Base-by-base conservation (phyloP, 495 filamentous ascomycete genomes). In the Podospora australis region DNA sequence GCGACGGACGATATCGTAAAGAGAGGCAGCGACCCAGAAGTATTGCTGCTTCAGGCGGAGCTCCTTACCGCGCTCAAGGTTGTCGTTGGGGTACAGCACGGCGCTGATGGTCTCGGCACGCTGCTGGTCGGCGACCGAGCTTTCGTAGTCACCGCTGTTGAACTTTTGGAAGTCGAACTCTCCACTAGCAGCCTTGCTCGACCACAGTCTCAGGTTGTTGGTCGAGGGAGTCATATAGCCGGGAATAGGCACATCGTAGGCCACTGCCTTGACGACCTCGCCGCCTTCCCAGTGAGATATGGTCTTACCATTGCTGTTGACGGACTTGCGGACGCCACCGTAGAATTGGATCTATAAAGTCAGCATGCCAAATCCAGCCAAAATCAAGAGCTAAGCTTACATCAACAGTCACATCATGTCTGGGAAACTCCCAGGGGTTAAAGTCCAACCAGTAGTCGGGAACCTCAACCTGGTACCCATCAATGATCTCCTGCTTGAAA, bases 111-210 rank as follows among this genome's bases (percentile, higher is more conserved):
- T 96, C 72, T 98, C 92, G 2, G 92, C 92, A 14, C 82, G 81
- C 67, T 98, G 92, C 64, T 96, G 89, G 60, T 97, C 94, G 8
- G 85, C 87, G 17, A 98, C 94, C 22, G 92, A 92, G 69, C 84
- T 92, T 66, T 98, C 92, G 65, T 98, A 98, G 50, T 98, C 90
- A 29, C 92, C 92, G 21, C 82, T 88, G 68, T 98, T 98, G 83
- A 98, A 98, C 64, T 96, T 98, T 58, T 95, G 90, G 75, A 98
- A 98, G 68, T 98, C 90, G 53, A 98, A 98, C 67, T 98, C 92
- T 44, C 94, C 92, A 58, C 87, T 90, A 40, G 89, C 87, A 42
- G 92, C 92, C 70, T 96, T 95, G 71, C 88, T 95, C 13, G 88
- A 95, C 92, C 92, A 98, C 22, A 98, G 71, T 14, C 92, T 83